Percentiles rank a stretch among this genome's conserved stretches.
Evolutionary conservation across 2,329 filamentous ascomycete genomes (phyloP).

Genomic region (Aspergillus japonicus): DNA sequence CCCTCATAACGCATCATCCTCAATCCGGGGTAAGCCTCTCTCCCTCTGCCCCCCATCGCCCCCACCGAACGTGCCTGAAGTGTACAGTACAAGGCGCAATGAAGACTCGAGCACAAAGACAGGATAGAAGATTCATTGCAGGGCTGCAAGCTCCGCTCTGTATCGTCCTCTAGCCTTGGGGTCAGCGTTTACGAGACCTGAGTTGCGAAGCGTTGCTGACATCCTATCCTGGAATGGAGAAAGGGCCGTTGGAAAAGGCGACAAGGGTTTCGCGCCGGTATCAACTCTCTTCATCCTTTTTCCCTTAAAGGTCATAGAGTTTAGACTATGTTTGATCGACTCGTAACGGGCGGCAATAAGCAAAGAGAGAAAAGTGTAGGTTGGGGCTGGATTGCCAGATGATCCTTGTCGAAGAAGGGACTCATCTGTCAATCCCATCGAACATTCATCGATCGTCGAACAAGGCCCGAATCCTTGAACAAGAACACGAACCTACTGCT

Average conservation of each 20-base stretch:
- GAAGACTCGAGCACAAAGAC: background rate
- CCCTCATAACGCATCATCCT: background rate
- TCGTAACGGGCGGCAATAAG: background rate
- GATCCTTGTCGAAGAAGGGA: background rate
- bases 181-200: background rate
- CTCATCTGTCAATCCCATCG: background rate
- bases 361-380: background rate
- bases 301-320: background rate
- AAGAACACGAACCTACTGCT: background rate
- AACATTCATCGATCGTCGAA: background rate
- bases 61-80: background rate
- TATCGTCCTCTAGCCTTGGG: background rate
- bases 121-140: background rate
- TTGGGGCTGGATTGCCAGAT: background rate
- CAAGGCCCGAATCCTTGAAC: background rate
- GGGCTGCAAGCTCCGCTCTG: background rate
- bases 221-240: background rate
- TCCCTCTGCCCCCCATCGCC: background rate
- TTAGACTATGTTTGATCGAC: constrained; percentile 3
- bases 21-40: background rate
- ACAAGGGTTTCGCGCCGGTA: background rate
- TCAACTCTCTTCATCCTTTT: background rate
- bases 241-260: background rate
- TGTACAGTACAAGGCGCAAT: background rate
- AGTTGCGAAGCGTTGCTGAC: background rate